Evolutionary conservation across 805 yeast genomes (phyloP), one percentile per base, ranked within the genome.

Genomic region (Saturnispora dispora): DNA sequence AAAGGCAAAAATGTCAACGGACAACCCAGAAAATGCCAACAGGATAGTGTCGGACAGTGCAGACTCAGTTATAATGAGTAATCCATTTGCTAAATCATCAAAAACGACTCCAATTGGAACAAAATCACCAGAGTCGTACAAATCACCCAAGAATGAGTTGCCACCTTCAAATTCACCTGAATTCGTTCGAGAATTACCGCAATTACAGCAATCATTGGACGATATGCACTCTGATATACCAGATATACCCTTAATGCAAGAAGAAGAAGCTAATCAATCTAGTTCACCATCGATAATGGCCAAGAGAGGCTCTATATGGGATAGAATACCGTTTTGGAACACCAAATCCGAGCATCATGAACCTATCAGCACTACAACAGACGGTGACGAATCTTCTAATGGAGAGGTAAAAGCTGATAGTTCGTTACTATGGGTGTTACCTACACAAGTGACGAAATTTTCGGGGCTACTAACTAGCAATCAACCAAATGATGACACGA

Each of bases 391-490:
- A 5, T 9, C 18, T 40, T 3, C 4, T 8, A 40, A 23, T 15
- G 10, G n/a, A 23, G 30, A 40, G 9, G 6, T 27, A 10, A 13
- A 9, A 22, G 15, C 20, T 13, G 44, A 22, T 7, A 30, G n/a
- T 5, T 40, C 44, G 2, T 23, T 13, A 13, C 9, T 40, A 17
- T 47, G 50, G 45, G 17, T 45, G n/a, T 22, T 47, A 27, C 44
- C 50, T 10, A 39, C 39, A 13, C 39, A 22, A 13, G 47, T 45
- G 8, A 23, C 25, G 3, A 39, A 33, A 23, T 30, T 47, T 8
- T 40, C 50, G 7, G 50, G 50, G 8, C 28, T 47, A 23, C 41
- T 47, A 10, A 30, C 28, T n/a, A 39, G n/a, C 10, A 20, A 39
- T 3, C 9, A 15, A 2, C 13, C 50, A 27, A 43, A 28, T 6